Conservation (phyloP, 2,329 filamentous ascomycete species). For the Penicillium sp. region DNA sequence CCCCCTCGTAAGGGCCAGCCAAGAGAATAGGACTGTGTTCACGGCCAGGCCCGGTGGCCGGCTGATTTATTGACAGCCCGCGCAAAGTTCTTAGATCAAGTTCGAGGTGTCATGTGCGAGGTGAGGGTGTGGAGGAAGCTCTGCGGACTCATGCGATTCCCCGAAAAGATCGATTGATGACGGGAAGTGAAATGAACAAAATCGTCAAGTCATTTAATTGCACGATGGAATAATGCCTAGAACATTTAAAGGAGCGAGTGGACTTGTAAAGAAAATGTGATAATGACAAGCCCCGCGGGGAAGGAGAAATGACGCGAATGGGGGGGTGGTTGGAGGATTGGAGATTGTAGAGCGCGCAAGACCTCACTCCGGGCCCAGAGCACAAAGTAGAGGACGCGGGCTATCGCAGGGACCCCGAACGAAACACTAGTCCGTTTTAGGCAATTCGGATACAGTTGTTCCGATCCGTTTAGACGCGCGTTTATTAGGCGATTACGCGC, state of each 20-base stretch:
- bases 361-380: constrained; percentile 16
- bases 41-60: constrained; percentile 42
- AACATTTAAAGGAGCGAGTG: constrained; percentile 15
- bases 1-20: constrained; percentile 23
- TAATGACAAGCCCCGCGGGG: constrained; percentile 14
- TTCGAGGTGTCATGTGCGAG: constrained; percentile 32
- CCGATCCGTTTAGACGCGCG: constrained; percentile 20
- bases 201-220: constrained; percentile 36
- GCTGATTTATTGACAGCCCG: constrained; percentile 30
- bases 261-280: constrained; percentile 15
- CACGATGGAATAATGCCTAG: constrained; percentile 5
- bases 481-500: too few species aligned
- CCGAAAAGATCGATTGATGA: constrained; percentile 30
- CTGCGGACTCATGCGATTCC: constrained; percentile 23
- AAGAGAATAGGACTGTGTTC: constrained; percentile 22
- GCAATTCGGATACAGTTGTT: constrained; percentile 31
- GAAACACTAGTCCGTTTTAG: constrained; percentile 33
- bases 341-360: constrained; percentile 26
- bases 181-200: constrained; percentile 14
- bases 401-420: constrained; percentile 42
- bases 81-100: constrained; percentile 21
- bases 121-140: constrained; percentile 22
- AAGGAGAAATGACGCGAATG: constrained; percentile 16
- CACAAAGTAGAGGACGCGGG: constrained; percentile 36
- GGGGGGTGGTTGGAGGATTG: constrained; percentile 16